Evolutionary conservation across 108 stramenopile species (phyloP), one percentile per base, ranked within the genome.

Genomic region (Nitzschia putrida): DNA sequence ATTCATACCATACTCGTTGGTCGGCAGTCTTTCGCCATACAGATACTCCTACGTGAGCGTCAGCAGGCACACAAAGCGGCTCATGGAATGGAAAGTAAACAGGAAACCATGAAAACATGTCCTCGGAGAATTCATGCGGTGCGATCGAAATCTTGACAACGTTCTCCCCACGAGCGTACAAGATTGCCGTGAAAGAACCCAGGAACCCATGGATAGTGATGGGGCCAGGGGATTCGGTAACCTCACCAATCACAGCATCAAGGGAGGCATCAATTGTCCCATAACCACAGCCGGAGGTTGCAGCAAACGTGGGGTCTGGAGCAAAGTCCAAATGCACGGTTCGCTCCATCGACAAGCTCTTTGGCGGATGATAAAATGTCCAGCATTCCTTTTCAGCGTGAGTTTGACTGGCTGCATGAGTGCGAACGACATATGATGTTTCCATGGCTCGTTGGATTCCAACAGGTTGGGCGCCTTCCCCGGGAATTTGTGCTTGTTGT

Each of bases 41-140:
- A 56, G 83, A 86, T 37, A 84, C 93, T 39, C 79, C 83, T 13
- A 97, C 74, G 22, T 67, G 72, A 34, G 80, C 80, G 24, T 88
- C 92, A 8, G 78, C 64, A 41, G 80, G 79, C 20, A 95, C 87
- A 38, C 59, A 53, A n/a, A 95, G 69, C 0, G 98, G 98, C n/a
- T 82, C 77, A 26, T 74, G 76, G 16, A 98, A 61, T 57, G 98
- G 98, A 66, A 98, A 91, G 73, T 89, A 98, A 25, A 97, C 56
- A 41, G 98, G 97, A 69, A 98, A 98, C 98, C 97, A 98, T 38
- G 88, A 88, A 81, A 97, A 99, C 97, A 98, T 97, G 21, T 92
- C 93, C 57, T 78, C 75, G 18, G 96, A 97, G 77, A 97, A 97
- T 12, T 86, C 81, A 57, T 60, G 50, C 11, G 99, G 99, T 21